A percentile compares a stretch with the other conserved stretches of the same genome.
These are phyloP conservation scores for Clohesyomyces aquaticus DNA, from an alignment of 495 filamentous ascomycete genomes.

Conservation along the genomic window DNA sequence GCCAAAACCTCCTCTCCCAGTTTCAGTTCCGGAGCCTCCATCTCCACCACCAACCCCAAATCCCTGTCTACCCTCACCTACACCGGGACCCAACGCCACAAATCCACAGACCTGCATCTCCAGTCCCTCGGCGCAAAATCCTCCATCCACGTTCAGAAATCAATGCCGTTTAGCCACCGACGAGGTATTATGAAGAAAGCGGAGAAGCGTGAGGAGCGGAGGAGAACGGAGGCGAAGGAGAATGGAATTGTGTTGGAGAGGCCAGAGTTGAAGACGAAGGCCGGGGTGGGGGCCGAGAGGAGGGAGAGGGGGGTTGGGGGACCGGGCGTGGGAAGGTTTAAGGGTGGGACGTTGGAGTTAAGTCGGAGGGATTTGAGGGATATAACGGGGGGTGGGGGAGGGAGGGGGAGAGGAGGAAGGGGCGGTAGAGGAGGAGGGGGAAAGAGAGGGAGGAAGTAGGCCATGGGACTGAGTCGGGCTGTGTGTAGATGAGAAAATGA, in stretches of 20 bases:
- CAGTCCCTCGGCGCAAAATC: slow-evolving; percentile 76
- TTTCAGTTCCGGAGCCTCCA: slow-evolving; percentile 56
- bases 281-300: slow-evolving; percentile 48
- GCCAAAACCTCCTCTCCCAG: too few species aligned
- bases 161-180: slow-evolving; percentile 81
- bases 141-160: slow-evolving; percentile 72
- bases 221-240: slow-evolving; percentile 79
- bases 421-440: slow-evolving; percentile 41
- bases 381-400: slow-evolving; percentile 58
- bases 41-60: slow-evolving; percentile 46
- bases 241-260: slow-evolving; percentile 89
- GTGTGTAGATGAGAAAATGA: too few species aligned
- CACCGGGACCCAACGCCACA: slow-evolving; percentile 67
- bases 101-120: slow-evolving; percentile 80
- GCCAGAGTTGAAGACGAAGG: slow-evolving; percentile 53
- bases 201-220: slow-evolving; percentile 64
- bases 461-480: too few species aligned
- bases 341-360: slow-evolving; percentile 75
- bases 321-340: slow-evolving; percentile 78
- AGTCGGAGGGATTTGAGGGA: slow-evolving; percentile 73
- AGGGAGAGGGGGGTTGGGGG: slow-evolving; percentile 71
- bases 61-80: slow-evolving; percentile 52
- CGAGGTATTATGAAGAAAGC: slow-evolving; percentile 76
- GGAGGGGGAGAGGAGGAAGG: slow-evolving; percentile 43
- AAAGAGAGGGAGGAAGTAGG: slow-evolving; percentile 44